Conservation (phyloP, 768 basidiomycete species). For the Leccinum uliginosum region DNA sequence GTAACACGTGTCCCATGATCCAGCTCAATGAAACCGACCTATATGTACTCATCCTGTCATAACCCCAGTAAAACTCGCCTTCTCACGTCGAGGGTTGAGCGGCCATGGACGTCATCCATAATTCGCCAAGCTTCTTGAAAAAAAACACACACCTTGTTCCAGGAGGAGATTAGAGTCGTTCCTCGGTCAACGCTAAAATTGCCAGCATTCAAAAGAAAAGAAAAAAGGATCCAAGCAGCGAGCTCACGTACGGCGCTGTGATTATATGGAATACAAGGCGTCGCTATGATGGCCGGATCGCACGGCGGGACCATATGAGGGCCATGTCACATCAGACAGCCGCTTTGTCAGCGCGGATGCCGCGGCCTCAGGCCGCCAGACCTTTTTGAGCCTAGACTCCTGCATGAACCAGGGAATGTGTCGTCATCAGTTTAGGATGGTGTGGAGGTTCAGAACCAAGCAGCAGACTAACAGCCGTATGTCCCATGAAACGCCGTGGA, state of each 20-base stretch:
- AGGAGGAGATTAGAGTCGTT: not conserved
- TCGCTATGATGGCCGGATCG: not conserved
- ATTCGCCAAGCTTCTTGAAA: not conserved
- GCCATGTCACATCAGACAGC: not conserved
- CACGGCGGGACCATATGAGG: not conserved
- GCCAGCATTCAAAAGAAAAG: not conserved
- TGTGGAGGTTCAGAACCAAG: constrained; percentile 12
- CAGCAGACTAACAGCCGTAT: not conserved
- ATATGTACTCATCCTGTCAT: no score
- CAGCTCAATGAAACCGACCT: not conserved
- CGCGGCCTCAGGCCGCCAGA: no score
- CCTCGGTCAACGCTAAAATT: not conserved
- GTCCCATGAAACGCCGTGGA: constrained; percentile 6
- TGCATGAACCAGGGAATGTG: not conserved
- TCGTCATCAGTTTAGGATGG: constrained; percentile 1
- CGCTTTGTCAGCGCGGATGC: not conserved
- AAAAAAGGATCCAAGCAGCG: not conserved
- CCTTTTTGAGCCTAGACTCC: not conserved
- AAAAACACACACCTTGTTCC: not conserved
- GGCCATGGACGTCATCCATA: constrained; percentile 1
- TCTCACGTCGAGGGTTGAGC: constrained; percentile 9
- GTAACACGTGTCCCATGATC: constrained; percentile 16
- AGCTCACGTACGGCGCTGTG: not conserved
- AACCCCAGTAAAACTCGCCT: not conserved
- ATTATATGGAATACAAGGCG: constrained; percentile 21